Evolutionary conservation across 441 rosid genomes (phyloP).

Genomic region (Eruca vesicaria): DNA sequence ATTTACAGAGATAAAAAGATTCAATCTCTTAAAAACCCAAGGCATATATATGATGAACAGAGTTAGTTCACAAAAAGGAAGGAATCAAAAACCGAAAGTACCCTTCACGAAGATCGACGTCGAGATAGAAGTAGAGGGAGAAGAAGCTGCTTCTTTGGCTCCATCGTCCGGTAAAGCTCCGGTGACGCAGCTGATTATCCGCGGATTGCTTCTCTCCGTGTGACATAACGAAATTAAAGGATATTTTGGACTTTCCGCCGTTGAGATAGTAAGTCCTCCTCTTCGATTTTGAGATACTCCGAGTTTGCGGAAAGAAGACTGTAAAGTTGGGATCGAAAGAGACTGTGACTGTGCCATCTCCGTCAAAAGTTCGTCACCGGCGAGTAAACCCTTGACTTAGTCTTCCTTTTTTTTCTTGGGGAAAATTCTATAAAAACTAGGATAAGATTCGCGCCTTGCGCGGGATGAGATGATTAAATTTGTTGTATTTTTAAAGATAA

Average conservation of each 20-base stretch:
- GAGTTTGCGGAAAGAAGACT: not conserved
- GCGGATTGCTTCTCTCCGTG: slow-evolving; percentile 10
- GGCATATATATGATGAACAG: not conserved
- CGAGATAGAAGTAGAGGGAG: slow-evolving; percentile 25
- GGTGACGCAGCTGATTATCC: slow-evolving; percentile 20
- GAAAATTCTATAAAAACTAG: too few species aligned
- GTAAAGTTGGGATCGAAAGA: not conserved
- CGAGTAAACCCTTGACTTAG: not conserved
- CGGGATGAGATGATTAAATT: too few species aligned
- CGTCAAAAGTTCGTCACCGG: slow-evolving; percentile 8
- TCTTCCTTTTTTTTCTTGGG: too few species aligned
- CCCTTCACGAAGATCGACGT: slow-evolving; percentile 49
- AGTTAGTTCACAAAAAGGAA: not conserved
- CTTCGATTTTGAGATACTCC: not conserved
- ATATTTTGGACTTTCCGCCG: not conserved
- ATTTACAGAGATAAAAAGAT: not conserved
- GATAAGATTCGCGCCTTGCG: too few species aligned
- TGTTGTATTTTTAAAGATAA: too few species aligned
- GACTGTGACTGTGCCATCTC: slow-evolving; percentile 35
- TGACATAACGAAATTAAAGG: slow-evolving; percentile 3
- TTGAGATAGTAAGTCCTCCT: not conserved
- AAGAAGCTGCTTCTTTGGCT: not conserved
- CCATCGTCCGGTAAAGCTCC: slow-evolving; percentile 7
- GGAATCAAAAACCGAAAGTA: not conserved
- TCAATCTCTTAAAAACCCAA: not conserved